Evolutionary conservation across 2,329 filamentous ascomycete genomes (phyloP).

Genomic region (Verticillium dahliae): DNA sequence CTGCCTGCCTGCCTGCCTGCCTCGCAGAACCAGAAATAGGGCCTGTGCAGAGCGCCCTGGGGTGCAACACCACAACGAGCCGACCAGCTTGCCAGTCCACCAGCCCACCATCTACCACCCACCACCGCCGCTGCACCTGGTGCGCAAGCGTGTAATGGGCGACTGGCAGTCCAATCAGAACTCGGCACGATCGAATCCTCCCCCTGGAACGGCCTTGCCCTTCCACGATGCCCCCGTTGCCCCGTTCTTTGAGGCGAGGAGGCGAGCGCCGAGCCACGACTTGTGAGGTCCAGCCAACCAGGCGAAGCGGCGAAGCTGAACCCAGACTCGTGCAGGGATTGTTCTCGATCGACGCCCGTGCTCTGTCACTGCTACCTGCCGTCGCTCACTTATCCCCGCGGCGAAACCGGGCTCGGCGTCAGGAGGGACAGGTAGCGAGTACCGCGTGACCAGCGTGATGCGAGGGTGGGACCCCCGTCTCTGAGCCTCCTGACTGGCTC

Average conservation of each 20-base stretch:
- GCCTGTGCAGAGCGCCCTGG: not conserved
- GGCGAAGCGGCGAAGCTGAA: not conserved
- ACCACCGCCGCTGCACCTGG: not conserved
- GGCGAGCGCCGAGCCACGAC: not conserved
- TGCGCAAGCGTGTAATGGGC: not conserved
- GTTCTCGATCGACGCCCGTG: not conserved
- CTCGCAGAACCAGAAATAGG: not conserved
- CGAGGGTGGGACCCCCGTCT: not conserved
- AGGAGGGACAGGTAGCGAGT: not conserved
- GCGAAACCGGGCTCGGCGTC: not conserved
- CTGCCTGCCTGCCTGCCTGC: not conserved
- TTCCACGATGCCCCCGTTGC: not conserved
- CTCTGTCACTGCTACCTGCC: not conserved
- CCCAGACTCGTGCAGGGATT: not conserved
- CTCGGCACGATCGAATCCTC: not conserved
- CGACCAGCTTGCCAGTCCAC: not conserved
- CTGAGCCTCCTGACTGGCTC: not conserved
- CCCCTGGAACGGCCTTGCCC: not conserved
- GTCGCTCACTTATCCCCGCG: not conserved
- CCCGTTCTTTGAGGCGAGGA: not conserved
- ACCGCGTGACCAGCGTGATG: not conserved
- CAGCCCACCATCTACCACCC: not conserved
- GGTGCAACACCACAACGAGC: not conserved
- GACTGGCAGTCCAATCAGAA: not conserved
- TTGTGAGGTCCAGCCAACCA: not conserved